A percentile compares a stretch with the other conserved stretches of the same genome.
phyloP scores from a whole-genome alignment of 2,329 filamentous ascomycete genomes.

The Colletotrichum sp. region DNA sequence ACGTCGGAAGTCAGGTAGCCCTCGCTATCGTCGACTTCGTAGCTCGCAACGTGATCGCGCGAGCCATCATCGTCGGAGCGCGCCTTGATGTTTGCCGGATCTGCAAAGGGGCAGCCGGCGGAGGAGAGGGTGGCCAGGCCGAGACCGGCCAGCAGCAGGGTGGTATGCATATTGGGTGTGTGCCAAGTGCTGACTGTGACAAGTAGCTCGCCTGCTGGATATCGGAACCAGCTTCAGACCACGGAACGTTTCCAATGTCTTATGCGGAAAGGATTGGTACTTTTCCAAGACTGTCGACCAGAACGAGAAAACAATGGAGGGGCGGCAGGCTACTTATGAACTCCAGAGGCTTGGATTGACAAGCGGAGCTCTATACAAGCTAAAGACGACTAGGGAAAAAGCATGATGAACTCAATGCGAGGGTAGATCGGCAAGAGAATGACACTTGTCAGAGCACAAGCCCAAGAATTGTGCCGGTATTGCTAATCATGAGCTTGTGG shows the following conservation, averaged over 20 bases:
- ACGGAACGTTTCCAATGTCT: neutral
- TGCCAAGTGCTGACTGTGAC: neutral
- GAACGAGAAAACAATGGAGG: neutral
- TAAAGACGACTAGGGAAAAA: neutral
- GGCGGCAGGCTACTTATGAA: neutral
- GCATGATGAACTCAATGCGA: neutral
- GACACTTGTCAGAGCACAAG: neutral
- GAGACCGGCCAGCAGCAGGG: constrained; percentile 26
- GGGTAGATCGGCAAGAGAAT: neutral
- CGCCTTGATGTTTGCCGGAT: constrained; percentile 21
- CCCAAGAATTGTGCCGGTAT: neutral
- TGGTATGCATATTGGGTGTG: constrained; percentile 7
- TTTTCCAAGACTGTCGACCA: neutral
- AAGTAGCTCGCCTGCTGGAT: neutral
- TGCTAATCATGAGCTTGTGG: neutral
- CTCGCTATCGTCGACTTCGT: constrained; percentile 57
- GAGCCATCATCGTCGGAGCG: constrained; percentile 25
- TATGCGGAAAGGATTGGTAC: neutral
- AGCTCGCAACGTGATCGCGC: constrained; percentile 35
- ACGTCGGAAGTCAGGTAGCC: constrained; percentile 69
- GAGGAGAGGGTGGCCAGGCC: constrained; percentile 19
- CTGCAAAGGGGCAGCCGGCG: constrained; percentile 39
- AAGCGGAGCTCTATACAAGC: neutral
- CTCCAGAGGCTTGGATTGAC: neutral
- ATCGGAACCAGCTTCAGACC: neutral